Evolutionary conservation across 108 stramenopile genomes (phyloP).

Genomic region (Nitzschia palea): DNA sequence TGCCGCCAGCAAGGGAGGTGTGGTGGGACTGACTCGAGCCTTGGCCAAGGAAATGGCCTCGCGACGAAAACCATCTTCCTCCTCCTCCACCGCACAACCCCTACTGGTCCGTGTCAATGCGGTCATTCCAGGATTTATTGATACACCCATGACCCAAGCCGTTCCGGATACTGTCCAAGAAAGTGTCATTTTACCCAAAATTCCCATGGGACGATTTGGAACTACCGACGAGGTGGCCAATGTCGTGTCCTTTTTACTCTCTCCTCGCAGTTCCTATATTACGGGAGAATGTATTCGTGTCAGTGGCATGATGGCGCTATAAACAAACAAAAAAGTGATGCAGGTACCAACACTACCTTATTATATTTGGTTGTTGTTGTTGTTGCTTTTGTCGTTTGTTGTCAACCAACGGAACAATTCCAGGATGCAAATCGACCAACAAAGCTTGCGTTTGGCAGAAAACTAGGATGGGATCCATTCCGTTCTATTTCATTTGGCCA

Average conservation of each 20-base stretch:
- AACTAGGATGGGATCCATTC: too few relatives aligned
- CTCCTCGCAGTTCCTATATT: slow-evolving; percentile 61
- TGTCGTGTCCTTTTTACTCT: slow-evolving; percentile 56
- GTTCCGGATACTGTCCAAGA: slow-evolving; percentile 58
- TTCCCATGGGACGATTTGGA: slow-evolving; percentile 63
- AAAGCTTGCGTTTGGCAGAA: too few relatives aligned
- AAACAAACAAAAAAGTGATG: too few relatives aligned
- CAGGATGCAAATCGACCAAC: too few relatives aligned
- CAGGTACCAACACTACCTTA: too few relatives aligned
- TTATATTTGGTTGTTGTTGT: too few relatives aligned
- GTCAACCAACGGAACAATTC: too few relatives aligned
- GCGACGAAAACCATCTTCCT: too few relatives aligned
- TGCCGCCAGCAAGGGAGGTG: slow-evolving; percentile 83
- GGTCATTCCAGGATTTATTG: slow-evolving; percentile 77
- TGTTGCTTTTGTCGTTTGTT: too few relatives aligned
- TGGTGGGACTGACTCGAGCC: slow-evolving; percentile 64
- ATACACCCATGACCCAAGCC: slow-evolving; percentile 71
- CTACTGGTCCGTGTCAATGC: slow-evolving; percentile 76
- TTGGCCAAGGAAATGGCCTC: slow-evolving; percentile 76
- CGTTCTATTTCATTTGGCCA: too few relatives aligned
- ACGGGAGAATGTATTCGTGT: slow-evolving; percentile 70
- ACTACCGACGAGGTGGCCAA: slow-evolving; percentile 65
- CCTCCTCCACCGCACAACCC: too few relatives aligned
- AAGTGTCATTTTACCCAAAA: slow-evolving; percentile 18
- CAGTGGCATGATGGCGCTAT: slow-evolving; percentile 70